Evolutionary conservation across 2,329 filamentous ascomycete genomes (phyloP), one percentile per base, ranked within the genome.

Genomic region (Ophiocordyceps unilateralis): DNA sequence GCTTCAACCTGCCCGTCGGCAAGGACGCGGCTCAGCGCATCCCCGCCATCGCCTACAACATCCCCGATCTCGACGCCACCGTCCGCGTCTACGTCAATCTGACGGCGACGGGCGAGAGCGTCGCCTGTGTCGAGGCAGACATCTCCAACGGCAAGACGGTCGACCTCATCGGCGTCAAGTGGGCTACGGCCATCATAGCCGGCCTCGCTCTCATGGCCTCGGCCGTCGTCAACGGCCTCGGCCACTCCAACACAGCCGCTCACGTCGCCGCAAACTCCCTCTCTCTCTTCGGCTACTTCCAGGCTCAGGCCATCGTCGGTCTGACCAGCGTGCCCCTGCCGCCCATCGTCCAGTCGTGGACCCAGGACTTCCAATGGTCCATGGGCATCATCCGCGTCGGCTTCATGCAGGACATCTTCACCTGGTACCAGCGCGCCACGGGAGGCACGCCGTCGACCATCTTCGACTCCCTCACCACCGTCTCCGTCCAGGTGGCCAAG

Each of bases 331-430:
- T 95, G 14, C 69, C 72, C 39, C 73, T 94, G 43, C 89, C 89
- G 10, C 89, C 89, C 0, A 83, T 94, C 47, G 89, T 93, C 43
- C 74, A 83, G 54, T 74, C 88, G 0, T 96, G 89, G 89, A 94
- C 88, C 2, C 88, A 95, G 64, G 89, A 95, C 64, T 95, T 96
- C 66, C 83, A 93, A 58, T 96, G 89, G 89, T 93, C 82, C 55
- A 91, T 96, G 85, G 89, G 89, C 53, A 87, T 96, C 53, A 93
- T 96, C 54, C 75, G 76, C 42, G 72, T 95, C 37, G 70, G 69
- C n/a, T 95, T 93, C 60, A 74, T 95, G 65, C 86, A 96, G 65
- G 70, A 69, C 40, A 83, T 94, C 55, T 84, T 85, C 47, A 93
- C 87, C 30, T 96, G 89, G 89, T 96, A 95, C 58, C 88, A 94